Conservation (phyloP, 2,329 filamentous ascomycete genomes). For the Amphichorda felina region DNA sequence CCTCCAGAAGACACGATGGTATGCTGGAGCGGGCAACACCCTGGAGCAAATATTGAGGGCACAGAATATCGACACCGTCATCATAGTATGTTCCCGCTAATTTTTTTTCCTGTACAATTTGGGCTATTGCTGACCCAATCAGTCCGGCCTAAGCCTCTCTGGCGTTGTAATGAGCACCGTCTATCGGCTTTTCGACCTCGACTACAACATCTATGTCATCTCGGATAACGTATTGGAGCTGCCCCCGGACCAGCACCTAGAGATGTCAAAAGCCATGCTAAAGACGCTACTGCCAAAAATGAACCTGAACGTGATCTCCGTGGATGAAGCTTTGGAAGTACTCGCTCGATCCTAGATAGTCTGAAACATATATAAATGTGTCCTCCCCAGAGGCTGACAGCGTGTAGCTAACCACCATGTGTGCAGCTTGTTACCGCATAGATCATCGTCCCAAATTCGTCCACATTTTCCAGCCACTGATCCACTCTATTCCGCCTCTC, state of each 20-base stretch:
- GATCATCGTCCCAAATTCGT: constrained; percentile 42
- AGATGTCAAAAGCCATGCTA: constrained; percentile 1
- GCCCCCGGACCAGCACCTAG: constrained; percentile 2
- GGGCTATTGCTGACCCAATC: neutral
- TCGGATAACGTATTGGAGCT: constrained; percentile 18
- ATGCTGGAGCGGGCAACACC: constrained; percentile 24
- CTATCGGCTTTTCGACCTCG: constrained; percentile 28
- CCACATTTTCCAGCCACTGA: constrained; percentile 34
- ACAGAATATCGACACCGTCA: constrained; percentile 25
- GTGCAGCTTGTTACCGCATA: constrained; percentile 35
- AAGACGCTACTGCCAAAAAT: constrained; percentile 4
- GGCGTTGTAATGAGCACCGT: constrained; percentile 28
- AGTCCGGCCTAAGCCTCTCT: constrained; percentile 26
- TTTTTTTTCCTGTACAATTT: neutral
- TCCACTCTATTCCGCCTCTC: constrained; percentile 26
- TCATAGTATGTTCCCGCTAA: constrained; percentile 14
- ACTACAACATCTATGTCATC: constrained; percentile 28
- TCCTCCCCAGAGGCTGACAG: no score
- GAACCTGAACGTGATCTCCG: constrained; percentile 3
- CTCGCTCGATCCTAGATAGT: constrained; percentile 2
- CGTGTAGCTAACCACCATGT: no score
- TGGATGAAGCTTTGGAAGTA: constrained; percentile 4
- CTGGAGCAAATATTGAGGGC: constrained; percentile 26
- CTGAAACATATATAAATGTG: no score
- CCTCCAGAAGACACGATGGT: constrained; percentile 27